These are phyloP conservation scores for Rutstroemia sp. DNA, from an alignment of 2,329 filamentous ascomycete species.

Conservation along the genomic window DNA sequence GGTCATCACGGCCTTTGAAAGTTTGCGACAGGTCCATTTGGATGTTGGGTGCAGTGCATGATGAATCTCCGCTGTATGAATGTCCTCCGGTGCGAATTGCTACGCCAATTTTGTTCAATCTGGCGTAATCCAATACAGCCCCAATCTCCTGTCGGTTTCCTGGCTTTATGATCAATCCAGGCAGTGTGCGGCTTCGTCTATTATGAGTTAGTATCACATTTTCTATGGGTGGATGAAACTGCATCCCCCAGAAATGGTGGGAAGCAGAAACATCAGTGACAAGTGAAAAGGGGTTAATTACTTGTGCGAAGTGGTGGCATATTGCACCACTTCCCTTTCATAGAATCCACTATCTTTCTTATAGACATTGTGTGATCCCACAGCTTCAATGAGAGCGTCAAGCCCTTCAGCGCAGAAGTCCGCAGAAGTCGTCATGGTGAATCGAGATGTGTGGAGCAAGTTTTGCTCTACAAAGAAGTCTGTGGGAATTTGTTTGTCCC, in stretches of 20 bases:
- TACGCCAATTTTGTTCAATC: conserved; percentile 34
- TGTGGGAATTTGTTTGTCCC: not conserved
- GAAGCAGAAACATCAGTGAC: not conserved
- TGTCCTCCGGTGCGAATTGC: conserved; percentile 42
- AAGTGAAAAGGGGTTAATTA: not conserved
- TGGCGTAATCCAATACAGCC: conserved; percentile 35
- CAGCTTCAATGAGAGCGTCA: conserved; percentile 26
- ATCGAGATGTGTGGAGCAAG: not conserved
- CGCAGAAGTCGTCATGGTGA: not conserved
- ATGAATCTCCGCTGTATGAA: conserved; percentile 42
- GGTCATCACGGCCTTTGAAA: conserved; percentile 29
- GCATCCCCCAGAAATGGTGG: not conserved
- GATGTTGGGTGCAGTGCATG: conserved; percentile 37
- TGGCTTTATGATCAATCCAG: conserved; percentile 38
- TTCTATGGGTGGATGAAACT: not conserved
- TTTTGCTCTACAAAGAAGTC: too few species aligned
- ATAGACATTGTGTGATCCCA: conserved; percentile 27
- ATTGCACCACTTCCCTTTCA: not conserved
- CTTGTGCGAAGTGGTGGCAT: not conserved
- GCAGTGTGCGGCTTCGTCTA: conserved; percentile 14
- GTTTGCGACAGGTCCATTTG: conserved; percentile 37
- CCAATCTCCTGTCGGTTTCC: conserved; percentile 37
- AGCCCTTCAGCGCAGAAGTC: not conserved
- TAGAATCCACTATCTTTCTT: not conserved
- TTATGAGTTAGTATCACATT: not conserved